Evolutionary conservation across 148 eudicot species (phyloP).

Genomic region (Mesembryanthemum crystallinum): DNA sequence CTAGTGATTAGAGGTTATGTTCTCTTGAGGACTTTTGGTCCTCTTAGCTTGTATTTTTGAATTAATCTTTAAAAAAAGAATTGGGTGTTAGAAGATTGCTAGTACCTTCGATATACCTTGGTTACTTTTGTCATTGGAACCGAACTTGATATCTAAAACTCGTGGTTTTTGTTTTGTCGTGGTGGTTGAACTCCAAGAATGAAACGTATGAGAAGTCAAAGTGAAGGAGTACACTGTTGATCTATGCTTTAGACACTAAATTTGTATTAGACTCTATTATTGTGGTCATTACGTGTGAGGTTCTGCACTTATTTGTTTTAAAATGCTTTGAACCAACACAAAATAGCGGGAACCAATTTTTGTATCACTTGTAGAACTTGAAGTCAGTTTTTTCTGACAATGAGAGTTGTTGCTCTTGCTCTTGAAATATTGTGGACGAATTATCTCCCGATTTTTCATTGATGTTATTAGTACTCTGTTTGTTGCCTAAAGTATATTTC

Average conservation of each 20-base stretch:
- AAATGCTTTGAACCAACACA: neutral
- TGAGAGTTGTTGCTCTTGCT: neutral
- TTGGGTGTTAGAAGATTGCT: neutral
- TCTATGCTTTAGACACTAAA: neutral
- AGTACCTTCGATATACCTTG: neutral
- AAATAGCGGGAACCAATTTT: neutral
- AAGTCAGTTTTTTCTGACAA: neutral
- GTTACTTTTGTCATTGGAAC: neutral
- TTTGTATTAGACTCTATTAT: neutral
- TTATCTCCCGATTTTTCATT: neutral
- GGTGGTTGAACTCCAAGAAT: neutral
- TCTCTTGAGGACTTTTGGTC: too few species aligned
- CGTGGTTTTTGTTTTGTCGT: neutral
- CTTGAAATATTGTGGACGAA: neutral
- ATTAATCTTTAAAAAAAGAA: too few species aligned
- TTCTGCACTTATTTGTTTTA: neutral
- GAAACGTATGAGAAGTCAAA: neutral
- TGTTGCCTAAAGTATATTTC: constrained; percentile 3
- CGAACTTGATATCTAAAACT: neutral
- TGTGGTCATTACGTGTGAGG: neutral
- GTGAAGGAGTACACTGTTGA: too few species aligned
- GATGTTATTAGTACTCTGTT: neutral
- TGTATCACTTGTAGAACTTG: neutral
- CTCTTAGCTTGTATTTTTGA: too few species aligned
- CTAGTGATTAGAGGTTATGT: too few species aligned